These are phyloP conservation scores for Articulospora tetracladia DNA, from an alignment of 495 filamentous ascomycete species.

Conservation along the genomic window DNA sequence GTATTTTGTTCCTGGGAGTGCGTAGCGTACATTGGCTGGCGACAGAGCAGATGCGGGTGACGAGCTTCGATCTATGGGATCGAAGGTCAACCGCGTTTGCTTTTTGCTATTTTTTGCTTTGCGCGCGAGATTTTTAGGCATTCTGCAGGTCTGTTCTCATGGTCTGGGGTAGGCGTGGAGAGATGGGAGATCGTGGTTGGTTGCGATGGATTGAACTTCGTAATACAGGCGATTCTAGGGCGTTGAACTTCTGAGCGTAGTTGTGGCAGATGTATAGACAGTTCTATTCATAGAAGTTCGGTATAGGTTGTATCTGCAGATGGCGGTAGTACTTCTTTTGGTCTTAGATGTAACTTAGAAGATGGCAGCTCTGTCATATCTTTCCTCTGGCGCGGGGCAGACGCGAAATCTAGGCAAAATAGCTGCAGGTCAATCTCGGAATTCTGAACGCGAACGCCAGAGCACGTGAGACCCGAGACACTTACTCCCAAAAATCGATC, in stretches of 20 bases:
- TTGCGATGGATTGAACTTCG: no score
- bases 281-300: no score
- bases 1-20: slow-evolving; percentile 2
- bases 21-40: slow-evolving; percentile 19
- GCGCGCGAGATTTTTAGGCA: slow-evolving; percentile 19
- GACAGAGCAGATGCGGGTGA: slow-evolving; percentile 5
- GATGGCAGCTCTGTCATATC: no score
- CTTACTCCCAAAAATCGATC: no score
- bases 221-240: no score
- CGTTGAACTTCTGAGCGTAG: no score
- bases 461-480: no score
- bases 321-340: no score
- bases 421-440: neutral
- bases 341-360: no score
- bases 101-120: slow-evolving; percentile 9
- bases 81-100: slow-evolving; percentile 22
- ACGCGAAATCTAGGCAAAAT: neutral
- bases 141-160: neutral
- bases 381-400: neutral
- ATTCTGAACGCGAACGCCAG: neutral
- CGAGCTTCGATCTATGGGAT: slow-evolving; percentile 9
- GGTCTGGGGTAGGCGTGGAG: neutral
- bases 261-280: no score
- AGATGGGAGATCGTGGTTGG: neutral
- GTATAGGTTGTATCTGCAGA: no score